phyloP scores from a whole-genome alignment of 2,329 filamentous ascomycete species.

The Pseudocercospora macadamiae region DNA sequence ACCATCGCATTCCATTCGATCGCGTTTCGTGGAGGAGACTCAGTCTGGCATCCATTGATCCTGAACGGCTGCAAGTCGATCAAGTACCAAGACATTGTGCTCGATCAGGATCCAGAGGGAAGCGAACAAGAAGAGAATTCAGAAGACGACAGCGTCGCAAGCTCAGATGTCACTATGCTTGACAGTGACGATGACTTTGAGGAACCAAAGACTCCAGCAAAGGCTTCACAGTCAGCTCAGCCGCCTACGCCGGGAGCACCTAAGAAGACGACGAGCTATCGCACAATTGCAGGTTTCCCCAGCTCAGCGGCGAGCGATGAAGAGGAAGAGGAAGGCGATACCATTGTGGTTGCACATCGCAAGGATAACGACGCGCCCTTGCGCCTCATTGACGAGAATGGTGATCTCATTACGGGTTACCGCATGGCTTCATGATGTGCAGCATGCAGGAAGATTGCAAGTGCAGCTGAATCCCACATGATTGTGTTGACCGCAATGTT shows the following conservation, averaged over 20 bases:
- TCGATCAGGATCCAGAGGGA: conserved; percentile 4
- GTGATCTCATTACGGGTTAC: too few relatives aligned
- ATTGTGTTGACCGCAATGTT: too few relatives aligned
- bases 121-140: neutral
- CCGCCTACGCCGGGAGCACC: neutral
- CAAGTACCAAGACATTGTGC: neutral
- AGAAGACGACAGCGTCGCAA: conserved; percentile 1
- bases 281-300: too few relatives aligned
- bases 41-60: conserved; percentile 23
- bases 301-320: too few relatives aligned
- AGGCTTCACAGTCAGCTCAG: neutral
- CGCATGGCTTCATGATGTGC: too few relatives aligned
- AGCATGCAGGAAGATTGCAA: too few relatives aligned
- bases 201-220: neutral
- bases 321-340: too few relatives aligned
- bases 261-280: too few relatives aligned
- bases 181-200: neutral
- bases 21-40: conserved; percentile 18
- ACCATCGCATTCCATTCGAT: conserved; percentile 32
- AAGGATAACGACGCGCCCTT: too few relatives aligned
- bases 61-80: neutral
- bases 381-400: too few relatives aligned
- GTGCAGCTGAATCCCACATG: too few relatives aligned
- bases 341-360: too few relatives aligned
- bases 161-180: neutral